Conservation (phyloP, 1,284 basidiomycete genomes). For the Takashimella tepidaria region DNA sequence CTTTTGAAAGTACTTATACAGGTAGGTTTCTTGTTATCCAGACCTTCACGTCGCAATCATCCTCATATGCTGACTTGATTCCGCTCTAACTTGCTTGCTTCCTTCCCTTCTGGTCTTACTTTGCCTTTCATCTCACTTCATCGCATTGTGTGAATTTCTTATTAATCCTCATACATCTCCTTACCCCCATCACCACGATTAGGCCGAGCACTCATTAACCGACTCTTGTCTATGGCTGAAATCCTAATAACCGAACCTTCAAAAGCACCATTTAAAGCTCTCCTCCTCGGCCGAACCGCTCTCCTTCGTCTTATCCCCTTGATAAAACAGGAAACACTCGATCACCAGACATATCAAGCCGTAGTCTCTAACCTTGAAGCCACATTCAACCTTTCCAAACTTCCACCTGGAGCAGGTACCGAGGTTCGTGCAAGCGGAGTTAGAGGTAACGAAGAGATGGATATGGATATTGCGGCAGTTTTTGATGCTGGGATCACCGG, state of each 20-base stretch:
- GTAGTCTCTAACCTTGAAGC: constrained; percentile 9
- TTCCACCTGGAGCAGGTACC: background rate
- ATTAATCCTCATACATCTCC: background rate
- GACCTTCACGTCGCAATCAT: too few relatives aligned
- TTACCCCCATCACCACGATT: background rate
- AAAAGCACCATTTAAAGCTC: constrained; percentile 11
- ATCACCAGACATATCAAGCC: constrained; percentile 17
- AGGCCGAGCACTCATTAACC: constrained; percentile 43
- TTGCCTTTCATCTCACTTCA: background rate
- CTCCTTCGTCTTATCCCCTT: constrained; percentile 26
- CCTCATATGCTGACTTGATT: too few relatives aligned
- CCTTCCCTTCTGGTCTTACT: too few relatives aligned
- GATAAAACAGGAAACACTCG: constrained; percentile 28
- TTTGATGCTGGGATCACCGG: too few relatives aligned
- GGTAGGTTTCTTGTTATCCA: background rate
- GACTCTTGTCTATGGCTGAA: constrained; percentile 25
- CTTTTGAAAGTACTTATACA: background rate
- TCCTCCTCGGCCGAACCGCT: constrained; percentile 25
- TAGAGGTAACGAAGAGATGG: constrained; percentile 18
- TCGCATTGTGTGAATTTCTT: too few relatives aligned
- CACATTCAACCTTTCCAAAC: constrained; percentile 7
- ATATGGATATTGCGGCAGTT: constrained; percentile 11
- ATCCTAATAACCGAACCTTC: constrained; percentile 11
- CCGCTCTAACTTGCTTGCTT: too few relatives aligned
- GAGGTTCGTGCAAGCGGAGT: too few relatives aligned